Evolutionary conservation across 345 rosid species (phyloP), one percentile per base, ranked within the genome.

Genomic region (Cardiospermum halicacabum): DNA sequence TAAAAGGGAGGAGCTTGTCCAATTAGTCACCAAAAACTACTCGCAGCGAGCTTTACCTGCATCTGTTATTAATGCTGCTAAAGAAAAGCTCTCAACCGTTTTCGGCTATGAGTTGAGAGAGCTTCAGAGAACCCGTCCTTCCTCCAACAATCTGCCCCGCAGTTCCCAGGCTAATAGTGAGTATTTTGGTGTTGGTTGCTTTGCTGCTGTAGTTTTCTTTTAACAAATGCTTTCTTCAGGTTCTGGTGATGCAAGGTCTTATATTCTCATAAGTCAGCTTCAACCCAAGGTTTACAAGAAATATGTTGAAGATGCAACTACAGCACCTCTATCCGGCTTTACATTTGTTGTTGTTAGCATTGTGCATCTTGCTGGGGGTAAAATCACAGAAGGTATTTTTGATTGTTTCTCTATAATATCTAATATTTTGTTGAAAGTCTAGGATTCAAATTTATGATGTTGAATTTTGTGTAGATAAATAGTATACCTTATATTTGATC

Each of bases 1-100:
- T 43, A 91, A 85, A 77, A 73, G 99, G 49, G 99, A 91, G 39
- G 99, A 94, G 45, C 84, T 94, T 65, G 83, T 90, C 66, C 99
- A 88, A 66, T 75, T 91, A 16, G 87, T 91, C 31, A 91, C 92
- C 18, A 88, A 72, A 76, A 91, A 82, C 69, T 88, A 94, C 56
- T 79, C 67, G 10, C 85, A 84, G 65, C 92, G 96, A 2, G 57
- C 50, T 13, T 82, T 94, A 48, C 89, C 97, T 22, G 77, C 85
- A 12, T n/a, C 42, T 1, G 80, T 94, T 6, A 82, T 94, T 60
- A 85, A 80, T 34, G 92, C 86, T 66, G 99, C 95, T 11, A 80
- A 72, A 36, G 76, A 74, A 30, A 90, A 84, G 81, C 87, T 94
- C 11, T 76, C 85, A 1, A 60, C 53, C 39, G 75, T 83, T 49